phyloP scores from a whole-genome alignment of 768 basidiomycete species.

The Podaxis mareebaensis region DNA sequence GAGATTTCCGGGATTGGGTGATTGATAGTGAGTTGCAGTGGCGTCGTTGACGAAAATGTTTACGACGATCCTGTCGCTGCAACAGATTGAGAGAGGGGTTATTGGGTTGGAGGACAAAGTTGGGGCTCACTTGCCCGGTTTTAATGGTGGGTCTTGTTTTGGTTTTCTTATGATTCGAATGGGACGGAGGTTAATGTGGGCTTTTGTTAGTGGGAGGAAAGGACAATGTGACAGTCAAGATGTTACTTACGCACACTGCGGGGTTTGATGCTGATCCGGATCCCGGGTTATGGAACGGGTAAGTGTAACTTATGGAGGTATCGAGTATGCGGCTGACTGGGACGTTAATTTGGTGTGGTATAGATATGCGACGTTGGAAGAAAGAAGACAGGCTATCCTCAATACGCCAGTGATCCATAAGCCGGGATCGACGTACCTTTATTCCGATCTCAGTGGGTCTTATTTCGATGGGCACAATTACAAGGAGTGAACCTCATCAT shows the following conservation, averaged over 20 bases:
- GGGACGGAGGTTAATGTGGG: background rate
- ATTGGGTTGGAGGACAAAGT: conserved; percentile 24
- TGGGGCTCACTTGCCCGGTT: conserved; percentile 26
- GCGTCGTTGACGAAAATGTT: conserved; percentile 32
- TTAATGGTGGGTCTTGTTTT: conserved; percentile 20
- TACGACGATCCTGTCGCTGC: conserved; percentile 26
- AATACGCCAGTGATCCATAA: conserved; percentile 23
- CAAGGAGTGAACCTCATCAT: background rate
- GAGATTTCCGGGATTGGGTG: background rate
- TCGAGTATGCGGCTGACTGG: background rate
- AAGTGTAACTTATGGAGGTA: background rate
- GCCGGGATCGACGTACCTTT: conserved; percentile 26
- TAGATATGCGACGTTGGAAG: conserved; percentile 26
- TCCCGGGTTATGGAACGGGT: conserved; percentile 28
- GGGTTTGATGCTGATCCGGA: conserved; percentile 29
- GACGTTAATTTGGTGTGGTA: background rate
- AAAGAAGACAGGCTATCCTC: conserved; percentile 25
- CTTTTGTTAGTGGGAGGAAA: conserved; percentile 25
- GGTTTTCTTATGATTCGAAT: background rate
- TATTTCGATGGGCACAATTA: too few species aligned
- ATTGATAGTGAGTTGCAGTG: conserved; percentile 19
- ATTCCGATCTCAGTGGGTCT: conserved; percentile 29
- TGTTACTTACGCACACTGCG: conserved; percentile 30
- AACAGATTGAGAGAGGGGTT: conserved; percentile 26
- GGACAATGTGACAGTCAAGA: conserved; percentile 26